A percentile compares a stretch with the other conserved stretches of the same genome.
Evolutionary conservation across 306 rosid genomes (phyloP).

Genomic region (Gillenia trifoliata): DNA sequence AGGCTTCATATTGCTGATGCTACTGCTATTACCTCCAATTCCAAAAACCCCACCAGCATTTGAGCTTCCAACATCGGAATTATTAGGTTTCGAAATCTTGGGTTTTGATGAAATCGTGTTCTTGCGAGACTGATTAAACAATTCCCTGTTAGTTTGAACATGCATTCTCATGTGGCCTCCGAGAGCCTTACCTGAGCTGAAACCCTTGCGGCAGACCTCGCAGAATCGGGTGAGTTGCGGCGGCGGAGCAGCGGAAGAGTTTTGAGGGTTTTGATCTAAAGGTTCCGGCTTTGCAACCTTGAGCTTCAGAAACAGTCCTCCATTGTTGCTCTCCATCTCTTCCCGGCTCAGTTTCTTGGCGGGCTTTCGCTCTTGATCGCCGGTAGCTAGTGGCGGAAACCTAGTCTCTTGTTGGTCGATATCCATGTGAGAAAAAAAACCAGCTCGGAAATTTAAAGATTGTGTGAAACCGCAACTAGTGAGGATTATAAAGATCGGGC

Average conservation of each 20-base stretch:
- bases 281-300: slow-evolving; percentile 15
- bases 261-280: background rate
- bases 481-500: background rate
- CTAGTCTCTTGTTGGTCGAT: background rate
- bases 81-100: background rate
- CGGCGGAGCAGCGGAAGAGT: background rate
- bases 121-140: background rate
- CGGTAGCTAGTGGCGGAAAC: background rate
- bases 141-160: slow-evolving; percentile 1
- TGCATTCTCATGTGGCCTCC: slow-evolving; percentile 60
- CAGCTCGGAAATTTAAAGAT: background rate
- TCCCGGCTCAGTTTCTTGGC: background rate
- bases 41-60: background rate
- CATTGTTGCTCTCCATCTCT: slow-evolving; percentile 5
- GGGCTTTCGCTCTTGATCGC: background rate
- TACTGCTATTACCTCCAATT: background rate
- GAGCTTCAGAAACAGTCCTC: slow-evolving; percentile 10
- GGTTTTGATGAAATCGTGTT: background rate
- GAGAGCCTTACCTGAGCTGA: slow-evolving; percentile 39
- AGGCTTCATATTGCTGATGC: background rate
- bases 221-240: slow-evolving; percentile 6
- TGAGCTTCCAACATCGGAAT: background rate
- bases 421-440: background rate
- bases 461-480: background rate
- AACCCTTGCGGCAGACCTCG: slow-evolving; percentile 24